phyloP scores from a whole-genome alignment of 208 protist genomes.

The Trypanosomatidae sp. region DNA sequence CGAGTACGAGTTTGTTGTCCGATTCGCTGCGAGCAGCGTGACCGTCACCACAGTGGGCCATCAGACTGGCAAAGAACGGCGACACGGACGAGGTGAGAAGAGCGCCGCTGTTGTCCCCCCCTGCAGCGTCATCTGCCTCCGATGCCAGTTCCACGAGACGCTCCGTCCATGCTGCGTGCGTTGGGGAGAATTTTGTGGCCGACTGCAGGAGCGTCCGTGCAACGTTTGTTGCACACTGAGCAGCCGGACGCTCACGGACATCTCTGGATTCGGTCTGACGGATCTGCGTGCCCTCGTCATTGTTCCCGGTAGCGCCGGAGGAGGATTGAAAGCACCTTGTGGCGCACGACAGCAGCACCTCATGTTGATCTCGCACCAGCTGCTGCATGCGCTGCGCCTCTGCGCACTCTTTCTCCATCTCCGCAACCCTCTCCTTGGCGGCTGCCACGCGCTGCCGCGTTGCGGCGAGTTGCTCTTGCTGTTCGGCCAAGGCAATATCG shows the following conservation, averaged over 20 bases:
- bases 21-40: neutral
- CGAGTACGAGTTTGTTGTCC: neutral
- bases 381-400: constrained; percentile 2
- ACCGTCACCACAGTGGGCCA: neutral
- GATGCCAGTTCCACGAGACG: constrained; percentile 1
- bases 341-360: neutral
- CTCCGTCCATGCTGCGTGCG: constrained; percentile 1
- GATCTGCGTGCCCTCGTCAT: neutral
- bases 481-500: constrained; percentile 8
- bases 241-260: neutral
- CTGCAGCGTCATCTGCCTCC: neutral
- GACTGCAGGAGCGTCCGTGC: neutral
- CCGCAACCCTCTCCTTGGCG: constrained; percentile 1
- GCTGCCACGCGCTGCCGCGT: constrained; percentile 13
- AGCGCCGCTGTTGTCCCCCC: neutral
- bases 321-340: neutral
- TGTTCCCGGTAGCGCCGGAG: neutral
- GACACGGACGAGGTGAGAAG: constrained; percentile 1
- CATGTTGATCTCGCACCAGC: constrained; percentile 8
- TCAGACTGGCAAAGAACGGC: neutral
- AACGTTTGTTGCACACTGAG: neutral
- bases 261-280: no score
- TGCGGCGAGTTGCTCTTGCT: constrained; percentile 7
- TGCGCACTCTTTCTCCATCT: constrained; percentile 15
- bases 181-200: neutral